Percentiles rank a stretch among this genome's conserved stretches.
Conservation (phyloP, 2,329 filamentous ascomycete genomes). For the Cladosporium sp. region DNA sequence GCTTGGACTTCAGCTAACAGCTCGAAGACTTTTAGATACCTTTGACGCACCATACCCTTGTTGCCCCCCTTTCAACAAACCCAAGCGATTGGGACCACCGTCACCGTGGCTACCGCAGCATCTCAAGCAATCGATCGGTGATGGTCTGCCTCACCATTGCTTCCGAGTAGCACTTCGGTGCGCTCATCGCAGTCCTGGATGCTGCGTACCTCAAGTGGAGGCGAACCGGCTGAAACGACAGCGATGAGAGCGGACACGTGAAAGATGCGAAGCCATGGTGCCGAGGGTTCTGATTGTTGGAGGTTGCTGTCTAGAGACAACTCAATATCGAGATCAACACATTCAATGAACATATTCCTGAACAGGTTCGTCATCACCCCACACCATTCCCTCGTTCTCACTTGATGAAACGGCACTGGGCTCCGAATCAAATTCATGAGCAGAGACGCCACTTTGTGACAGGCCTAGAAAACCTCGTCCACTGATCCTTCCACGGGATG, state of each 20-base stretch:
- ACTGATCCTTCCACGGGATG: constrained; percentile 36
- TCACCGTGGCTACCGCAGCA: constrained; percentile 5
- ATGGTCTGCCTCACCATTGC: constrained; percentile 7
- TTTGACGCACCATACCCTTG: not conserved
- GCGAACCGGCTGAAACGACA: constrained; percentile 7
- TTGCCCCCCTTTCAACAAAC: not conserved
- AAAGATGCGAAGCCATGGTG: not conserved
- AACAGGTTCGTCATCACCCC: constrained; percentile 14
- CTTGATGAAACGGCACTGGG: constrained; percentile 44
- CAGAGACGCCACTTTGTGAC: constrained; percentile 43
- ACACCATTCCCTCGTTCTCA: constrained; percentile 14
- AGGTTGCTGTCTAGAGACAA: not conserved
- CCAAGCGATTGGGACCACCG: not conserved
- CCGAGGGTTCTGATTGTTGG: not conserved
- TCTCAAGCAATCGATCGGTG: constrained; percentile 1
- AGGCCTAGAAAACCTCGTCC: constrained; percentile 50
- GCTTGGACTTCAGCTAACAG: constrained; percentile 17
- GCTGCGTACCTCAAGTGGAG: not conserved
- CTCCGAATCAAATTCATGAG: constrained; percentile 39
- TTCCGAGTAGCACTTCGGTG: not conserved
- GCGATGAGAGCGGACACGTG: not conserved
- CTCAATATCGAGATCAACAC: not conserved
- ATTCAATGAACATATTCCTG: not conserved
- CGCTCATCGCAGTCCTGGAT: constrained; percentile 3
- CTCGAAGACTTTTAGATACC: not conserved